phyloP scores from a whole-genome alignment of 768 basidiomycete species.

The Boletus pseudo-olivaceus region DNA sequence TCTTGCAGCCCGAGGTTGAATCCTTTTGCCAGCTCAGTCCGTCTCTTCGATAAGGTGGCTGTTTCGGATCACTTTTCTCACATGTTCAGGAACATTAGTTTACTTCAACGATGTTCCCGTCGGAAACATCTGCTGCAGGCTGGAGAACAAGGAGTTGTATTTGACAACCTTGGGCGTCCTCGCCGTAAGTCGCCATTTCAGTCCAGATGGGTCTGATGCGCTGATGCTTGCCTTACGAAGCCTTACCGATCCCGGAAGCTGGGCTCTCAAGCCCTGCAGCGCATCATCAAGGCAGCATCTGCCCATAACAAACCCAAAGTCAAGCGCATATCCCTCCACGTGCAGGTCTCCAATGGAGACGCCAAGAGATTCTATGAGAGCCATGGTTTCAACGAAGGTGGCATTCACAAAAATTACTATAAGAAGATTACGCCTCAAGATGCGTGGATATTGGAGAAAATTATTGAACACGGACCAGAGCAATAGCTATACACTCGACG shows the following conservation, averaged over 20 bases:
- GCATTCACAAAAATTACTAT: conserved; percentile 74
- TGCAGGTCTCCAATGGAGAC: conserved; percentile 75
- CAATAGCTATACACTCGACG: conserved; percentile 22
- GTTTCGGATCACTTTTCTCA: conserved; percentile 19
- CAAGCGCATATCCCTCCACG: conserved; percentile 75
- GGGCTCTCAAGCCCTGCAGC: conserved; percentile 69
- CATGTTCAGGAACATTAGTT: conserved; percentile 44
- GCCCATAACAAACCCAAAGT: conserved; percentile 59
- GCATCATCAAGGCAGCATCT: conserved; percentile 61
- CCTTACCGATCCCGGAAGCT: conserved; percentile 81
- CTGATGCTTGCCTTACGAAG: conserved; percentile 37
- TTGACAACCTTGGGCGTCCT: conserved; percentile 92
- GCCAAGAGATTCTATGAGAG: conserved; percentile 82
- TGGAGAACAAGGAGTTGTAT: conserved; percentile 67
- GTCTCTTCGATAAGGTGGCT: conserved; percentile 31
- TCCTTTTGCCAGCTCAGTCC: conserved; percentile 84
- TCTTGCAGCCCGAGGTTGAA: conserved; percentile 73
- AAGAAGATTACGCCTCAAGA: conserved; percentile 82
- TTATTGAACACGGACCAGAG: conserved; percentile 32
- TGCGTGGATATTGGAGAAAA: conserved; percentile 83
- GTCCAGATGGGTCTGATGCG: conserved; percentile 10
- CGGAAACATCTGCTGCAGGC: conserved; percentile 81
- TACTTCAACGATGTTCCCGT: conserved; percentile 94
- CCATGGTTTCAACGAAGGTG: conserved; percentile 73
- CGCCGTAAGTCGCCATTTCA: conserved; percentile 52